Base-by-base conservation (phyloP, 2,329 filamentous ascomycete species). In the Alternaria longipes region DNA sequence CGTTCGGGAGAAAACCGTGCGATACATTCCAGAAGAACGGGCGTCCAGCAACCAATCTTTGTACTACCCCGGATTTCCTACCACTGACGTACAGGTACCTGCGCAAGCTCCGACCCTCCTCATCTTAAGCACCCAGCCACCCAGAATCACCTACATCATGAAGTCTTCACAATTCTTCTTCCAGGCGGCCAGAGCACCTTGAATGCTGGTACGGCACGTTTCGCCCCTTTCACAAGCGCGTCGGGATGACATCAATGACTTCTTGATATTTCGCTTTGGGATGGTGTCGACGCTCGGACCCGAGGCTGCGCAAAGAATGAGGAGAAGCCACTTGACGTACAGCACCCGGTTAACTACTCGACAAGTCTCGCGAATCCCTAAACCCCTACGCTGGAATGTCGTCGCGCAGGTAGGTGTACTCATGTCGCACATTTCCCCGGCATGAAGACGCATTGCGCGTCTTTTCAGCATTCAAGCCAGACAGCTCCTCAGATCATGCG, bases 41-140 rank as follows among this genome's bases (percentile, higher is more conserved):
- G 54, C 47, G 41, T 34, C 26, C 34, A 51, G 47, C 49, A 36
- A 50, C 32, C 54, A 22, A 50, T 38, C 59, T 56, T 40, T 56
- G 40, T 65, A 70, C 62, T 64, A 70, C 60, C 61, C 61, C 62
- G 56, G 60, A 59, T 58, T 11, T 42, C 14, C 18, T 38, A 42
- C 54, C 51, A 61, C 64, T 66, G 65, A 69, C 63, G 63, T 62
- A 69, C 59, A 36, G 44, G 46, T 64, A 62, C 63, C 64, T 62
- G 62, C 60, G 47, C 51, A 67, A 63, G 54, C 47, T 18, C 20
- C 47, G 11, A 49, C 32, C 44, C 14, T 24, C 58, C 44, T 45
- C 49, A 50, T 56, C 34, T 40, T 32, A 47, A 53, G 44, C 36
- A 38, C 40, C 44, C 54, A 58, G 52, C 53, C 57, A 60, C 46